A percentile compares a stretch with the other conserved stretches of the same genome.
Conservation (phyloP, 306 rosid genomes). For the Prunus padus region DNA sequence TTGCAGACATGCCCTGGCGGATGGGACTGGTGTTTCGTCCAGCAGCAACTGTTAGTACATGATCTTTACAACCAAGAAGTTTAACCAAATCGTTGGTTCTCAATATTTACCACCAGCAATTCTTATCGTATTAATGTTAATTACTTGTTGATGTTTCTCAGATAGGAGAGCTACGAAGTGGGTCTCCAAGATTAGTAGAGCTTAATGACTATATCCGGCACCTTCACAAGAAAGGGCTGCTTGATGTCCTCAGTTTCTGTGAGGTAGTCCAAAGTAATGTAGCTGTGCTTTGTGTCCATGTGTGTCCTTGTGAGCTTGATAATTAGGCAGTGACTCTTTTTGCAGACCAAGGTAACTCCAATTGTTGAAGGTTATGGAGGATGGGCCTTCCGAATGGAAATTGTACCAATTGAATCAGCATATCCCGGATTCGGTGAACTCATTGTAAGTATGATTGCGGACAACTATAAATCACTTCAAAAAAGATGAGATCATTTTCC, state of each 20-base stretch:
- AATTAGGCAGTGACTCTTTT: conserved; percentile 21
- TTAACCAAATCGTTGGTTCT: conserved; percentile 8
- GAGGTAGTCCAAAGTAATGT: conserved; percentile 56
- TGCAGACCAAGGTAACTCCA: conserved; percentile 98
- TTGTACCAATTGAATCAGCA: conserved; percentile 96
- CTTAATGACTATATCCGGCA: conserved; percentile 82
- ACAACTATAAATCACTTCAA: conserved; percentile 7
- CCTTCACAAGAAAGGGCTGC: conserved; percentile 73
- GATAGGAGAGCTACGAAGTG: conserved; percentile 97
- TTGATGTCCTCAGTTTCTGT: conserved; percentile 93
- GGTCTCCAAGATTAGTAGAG: conserved; percentile 77
- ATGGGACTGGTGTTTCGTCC: conserved; percentile 94
- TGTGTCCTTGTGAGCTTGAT: conserved; percentile 32
- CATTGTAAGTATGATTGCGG: conserved; percentile 66
- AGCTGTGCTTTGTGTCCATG: conserved; percentile 9
- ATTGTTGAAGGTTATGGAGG: conserved; percentile 98
- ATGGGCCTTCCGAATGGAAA: conserved; percentile 95
- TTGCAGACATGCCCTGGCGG: conserved; percentile 98
- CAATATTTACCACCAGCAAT: background rate
- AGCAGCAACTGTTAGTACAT: conserved; percentile 79
- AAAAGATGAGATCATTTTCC: no score
- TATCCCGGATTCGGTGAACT: conserved; percentile 97
- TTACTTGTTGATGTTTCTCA: conserved; percentile 38
- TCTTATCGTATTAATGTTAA: conserved; percentile 2
- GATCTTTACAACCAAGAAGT: conserved; percentile 4